These are phyloP conservation scores for Aureobasidium melanogenum DNA, from an alignment of 2,329 filamentous ascomycete species.

Conservation along the genomic window DNA sequence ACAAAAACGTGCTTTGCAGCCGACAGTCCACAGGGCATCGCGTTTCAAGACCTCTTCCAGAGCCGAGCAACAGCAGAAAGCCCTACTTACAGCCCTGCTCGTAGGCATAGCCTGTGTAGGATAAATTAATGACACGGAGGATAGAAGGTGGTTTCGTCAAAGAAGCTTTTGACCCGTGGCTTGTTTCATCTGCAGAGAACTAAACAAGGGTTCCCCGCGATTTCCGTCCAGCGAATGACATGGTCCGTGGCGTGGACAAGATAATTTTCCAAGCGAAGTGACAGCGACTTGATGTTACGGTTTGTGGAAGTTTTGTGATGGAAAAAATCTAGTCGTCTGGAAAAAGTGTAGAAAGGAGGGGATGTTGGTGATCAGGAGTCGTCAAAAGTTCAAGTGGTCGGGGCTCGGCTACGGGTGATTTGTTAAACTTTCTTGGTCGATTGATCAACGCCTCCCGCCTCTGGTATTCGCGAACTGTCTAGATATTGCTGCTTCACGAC, in stretches of 20 bases:
- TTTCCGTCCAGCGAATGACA: not conserved
- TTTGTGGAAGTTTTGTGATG: constrained; percentile 1
- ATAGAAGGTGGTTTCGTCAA: constrained; percentile 1
- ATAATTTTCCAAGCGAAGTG: not conserved
- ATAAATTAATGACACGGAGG: constrained; percentile 2
- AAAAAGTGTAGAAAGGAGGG: not conserved
- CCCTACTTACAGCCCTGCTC: not conserved
- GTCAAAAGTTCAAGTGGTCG: not conserved
- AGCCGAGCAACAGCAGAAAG: not conserved
- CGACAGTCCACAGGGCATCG: not conserved
- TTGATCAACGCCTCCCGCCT: not conserved
- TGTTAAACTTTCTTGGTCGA: not conserved
- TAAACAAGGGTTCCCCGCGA: constrained; percentile 9
- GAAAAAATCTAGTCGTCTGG: not conserved
- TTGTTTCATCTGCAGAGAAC: constrained; percentile 6
- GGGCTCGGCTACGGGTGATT: not conserved
- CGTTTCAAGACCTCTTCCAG: constrained; percentile 2
- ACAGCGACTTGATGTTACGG: not conserved
- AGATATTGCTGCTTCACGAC: not conserved
- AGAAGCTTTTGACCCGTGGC: not conserved
- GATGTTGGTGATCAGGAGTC: not conserved
- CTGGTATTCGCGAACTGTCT: not conserved
- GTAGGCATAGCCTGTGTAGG: not conserved
- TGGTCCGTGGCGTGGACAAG: not conserved
- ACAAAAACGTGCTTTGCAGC: not conserved